Conservation (phyloP, 2,329 filamentous ascomycete genomes). For the Apiospora malaysiana region DNA sequence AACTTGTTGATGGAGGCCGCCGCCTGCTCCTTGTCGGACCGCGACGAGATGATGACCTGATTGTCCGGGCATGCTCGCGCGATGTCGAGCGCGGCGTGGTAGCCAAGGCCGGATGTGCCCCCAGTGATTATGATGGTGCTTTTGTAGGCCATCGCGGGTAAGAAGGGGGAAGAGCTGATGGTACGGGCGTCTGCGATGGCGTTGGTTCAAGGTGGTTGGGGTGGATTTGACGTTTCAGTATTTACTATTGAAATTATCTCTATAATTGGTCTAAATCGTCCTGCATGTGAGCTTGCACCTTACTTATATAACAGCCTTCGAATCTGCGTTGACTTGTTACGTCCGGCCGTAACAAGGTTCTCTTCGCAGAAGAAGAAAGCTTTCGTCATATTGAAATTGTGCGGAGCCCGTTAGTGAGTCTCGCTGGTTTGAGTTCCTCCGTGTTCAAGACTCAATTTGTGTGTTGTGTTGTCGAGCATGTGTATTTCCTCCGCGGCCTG, state of each 20-base stretch:
- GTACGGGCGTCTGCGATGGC: not conserved
- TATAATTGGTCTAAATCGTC: too few species aligned
- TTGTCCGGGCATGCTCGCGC: constrained; percentile 47
- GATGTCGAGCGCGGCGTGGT: constrained; percentile 46
- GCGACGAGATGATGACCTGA: constrained; percentile 49
- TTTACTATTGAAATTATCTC: too few species aligned
- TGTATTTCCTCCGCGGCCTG: not conserved
- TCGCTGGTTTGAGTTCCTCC: not conserved
- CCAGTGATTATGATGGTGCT: constrained; percentile 49
- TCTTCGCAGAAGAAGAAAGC: too few species aligned
- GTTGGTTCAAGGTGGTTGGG: not conserved
- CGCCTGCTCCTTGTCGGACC: constrained; percentile 48
- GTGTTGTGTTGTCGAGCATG: not conserved
- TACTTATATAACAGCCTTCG: not conserved
- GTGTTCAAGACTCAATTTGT: not conserved
- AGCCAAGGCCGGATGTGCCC: constrained; percentile 51
- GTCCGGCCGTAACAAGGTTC: not conserved
- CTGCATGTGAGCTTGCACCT: too few species aligned
- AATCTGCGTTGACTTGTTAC: too few species aligned
- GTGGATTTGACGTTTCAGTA: not conserved
- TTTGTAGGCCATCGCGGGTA: constrained; percentile 2
- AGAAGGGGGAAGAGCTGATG: not conserved
- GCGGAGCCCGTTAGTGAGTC: not conserved
- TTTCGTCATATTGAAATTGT: not conserved
- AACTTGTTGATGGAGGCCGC: constrained; percentile 49